Evolutionary conservation across 805 yeast species (phyloP).

Genomic region (Kazachstania kunashirensis): DNA sequence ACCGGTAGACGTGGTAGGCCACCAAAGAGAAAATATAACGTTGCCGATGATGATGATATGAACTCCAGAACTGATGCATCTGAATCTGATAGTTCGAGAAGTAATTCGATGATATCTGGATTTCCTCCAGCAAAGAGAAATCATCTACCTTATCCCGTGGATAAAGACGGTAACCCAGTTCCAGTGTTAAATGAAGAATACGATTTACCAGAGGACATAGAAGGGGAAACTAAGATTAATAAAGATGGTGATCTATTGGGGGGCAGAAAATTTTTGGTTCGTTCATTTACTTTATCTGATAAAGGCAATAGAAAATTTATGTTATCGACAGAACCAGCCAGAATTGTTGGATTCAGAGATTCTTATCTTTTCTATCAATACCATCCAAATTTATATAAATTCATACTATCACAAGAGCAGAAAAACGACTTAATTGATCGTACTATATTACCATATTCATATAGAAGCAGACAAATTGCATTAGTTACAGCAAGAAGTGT

Average conservation of each 20-base stretch:
- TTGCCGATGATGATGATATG: constrained; percentile 12
- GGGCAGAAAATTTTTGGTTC: constrained; percentile 64
- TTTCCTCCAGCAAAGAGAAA: constrained; percentile 28
- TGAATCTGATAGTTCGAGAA: constrained; percentile 18
- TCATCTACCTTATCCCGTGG: constrained; percentile 38
- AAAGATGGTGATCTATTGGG: constrained; percentile 57
- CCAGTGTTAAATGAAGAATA: constrained; percentile 68
- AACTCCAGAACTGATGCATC: constrained; percentile 10
- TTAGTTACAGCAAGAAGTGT: constrained; percentile 85
- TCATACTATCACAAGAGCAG: constrained; percentile 63
- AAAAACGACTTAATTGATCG: constrained; percentile 75
- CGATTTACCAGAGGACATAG: constrained; percentile 62
- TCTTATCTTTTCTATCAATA: constrained; percentile 83
- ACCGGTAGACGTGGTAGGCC: constrained; percentile 5
- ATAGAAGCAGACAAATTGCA: constrained; percentile 82
- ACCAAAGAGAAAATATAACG: constrained; percentile 8
- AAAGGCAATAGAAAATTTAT: constrained; percentile 66
- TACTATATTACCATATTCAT: constrained; percentile 77
- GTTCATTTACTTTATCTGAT: constrained; percentile 48
- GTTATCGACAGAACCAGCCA: constrained; percentile 93
- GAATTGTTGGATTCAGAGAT: constrained; percentile 89
- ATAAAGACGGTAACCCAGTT: constrained; percentile 60
- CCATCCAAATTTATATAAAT: constrained; percentile 65
- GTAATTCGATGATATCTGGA: constrained; percentile 9
- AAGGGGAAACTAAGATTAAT: constrained; percentile 69